Conservation (phyloP, 73 alveolate species). For the Urostyla sp. region DNA sequence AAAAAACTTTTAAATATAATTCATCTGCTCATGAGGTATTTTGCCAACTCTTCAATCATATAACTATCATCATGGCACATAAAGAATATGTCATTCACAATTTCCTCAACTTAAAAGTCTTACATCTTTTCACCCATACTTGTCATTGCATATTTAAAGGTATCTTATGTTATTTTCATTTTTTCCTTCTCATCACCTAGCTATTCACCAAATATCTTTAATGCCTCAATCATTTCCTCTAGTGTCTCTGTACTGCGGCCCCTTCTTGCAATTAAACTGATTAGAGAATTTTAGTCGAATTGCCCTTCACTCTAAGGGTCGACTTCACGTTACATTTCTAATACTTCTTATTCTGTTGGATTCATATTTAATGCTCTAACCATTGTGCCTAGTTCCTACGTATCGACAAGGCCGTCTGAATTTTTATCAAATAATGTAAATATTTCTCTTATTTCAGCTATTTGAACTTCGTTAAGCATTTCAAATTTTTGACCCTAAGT, state of each 20-base stretch:
- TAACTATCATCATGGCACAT: constrained; percentile 46
- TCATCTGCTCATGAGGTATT: constrained; percentile 68
- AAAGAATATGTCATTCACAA: constrained; percentile 60
- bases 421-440: constrained; percentile 76
- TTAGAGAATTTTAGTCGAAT: constrained; percentile 89
- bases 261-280: constrained; percentile 86
- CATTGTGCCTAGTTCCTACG: constrained; percentile 73
- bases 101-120: constrained; percentile 83
- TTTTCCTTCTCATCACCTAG: constrained; percentile 61
- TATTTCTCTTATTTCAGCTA: constrained; percentile 77
- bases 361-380: constrained; percentile 73
- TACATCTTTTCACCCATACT: constrained; percentile 80
- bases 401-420: constrained; percentile 74
- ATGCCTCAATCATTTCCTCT: constrained; percentile 80
- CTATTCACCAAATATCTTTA: constrained; percentile 66
- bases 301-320: constrained; percentile 93
- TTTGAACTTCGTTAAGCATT: constrained; percentile 68
- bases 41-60: constrained; percentile 56
- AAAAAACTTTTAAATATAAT: neutral
- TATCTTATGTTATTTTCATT: constrained; percentile 68
- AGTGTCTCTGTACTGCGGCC: constrained; percentile 72
- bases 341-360: constrained; percentile 90
- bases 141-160: constrained; percentile 68
- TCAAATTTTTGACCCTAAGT: constrained; percentile 33
- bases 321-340: constrained; percentile 87